Percentiles rank a stretch among this genome's conserved stretches.
Evolutionary conservation across 257 asterid genomes (phyloP).

Genomic region (Mentha longifolia): DNA sequence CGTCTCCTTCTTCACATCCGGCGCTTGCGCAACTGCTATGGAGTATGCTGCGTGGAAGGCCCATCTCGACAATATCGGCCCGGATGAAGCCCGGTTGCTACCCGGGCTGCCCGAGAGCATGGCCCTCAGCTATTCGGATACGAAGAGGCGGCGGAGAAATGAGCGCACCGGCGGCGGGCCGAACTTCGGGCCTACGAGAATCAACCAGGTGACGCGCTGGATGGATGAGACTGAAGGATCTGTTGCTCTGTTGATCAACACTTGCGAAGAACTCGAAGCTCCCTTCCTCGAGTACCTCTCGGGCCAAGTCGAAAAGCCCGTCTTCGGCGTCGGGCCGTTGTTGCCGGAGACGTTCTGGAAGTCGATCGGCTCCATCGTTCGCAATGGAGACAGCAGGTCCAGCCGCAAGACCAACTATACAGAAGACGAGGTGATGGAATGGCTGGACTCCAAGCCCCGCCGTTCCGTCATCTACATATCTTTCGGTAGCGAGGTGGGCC

Average conservation of each 20-base stretch:
- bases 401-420: slow-evolving; percentile 55
- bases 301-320: slow-evolving; percentile 45
- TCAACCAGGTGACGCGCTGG: slow-evolving; percentile 58
- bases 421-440: slow-evolving; percentile 60
- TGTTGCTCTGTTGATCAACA: slow-evolving; percentile 57
- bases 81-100: slow-evolving; percentile 46
- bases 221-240: slow-evolving; percentile 56
- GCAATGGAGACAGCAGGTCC: slow-evolving; percentile 50
- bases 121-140: slow-evolving; percentile 50
- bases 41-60: slow-evolving; percentile 67
- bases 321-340: slow-evolving; percentile 65
- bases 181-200: slow-evolving; percentile 47
- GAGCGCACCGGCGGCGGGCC: slow-evolving; percentile 29
- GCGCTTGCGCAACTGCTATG: slow-evolving; percentile 71
- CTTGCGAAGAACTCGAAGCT: slow-evolving; percentile 57
- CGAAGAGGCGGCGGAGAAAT: slow-evolving; percentile 25
- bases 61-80: slow-evolving; percentile 42
- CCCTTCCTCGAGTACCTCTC: slow-evolving; percentile 54
- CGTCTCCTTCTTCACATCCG: slow-evolving; percentile 63
- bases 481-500: slow-evolving; percentile 78
- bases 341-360: slow-evolving; percentile 65
- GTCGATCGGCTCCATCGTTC: slow-evolving; percentile 45
- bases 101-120: slow-evolving; percentile 58
- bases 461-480: slow-evolving; percentile 68
- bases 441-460: slow-evolving; percentile 61